Conservation (phyloP, 1,284 basidiomycete genomes). For the Ustilago loliicola region DNA sequence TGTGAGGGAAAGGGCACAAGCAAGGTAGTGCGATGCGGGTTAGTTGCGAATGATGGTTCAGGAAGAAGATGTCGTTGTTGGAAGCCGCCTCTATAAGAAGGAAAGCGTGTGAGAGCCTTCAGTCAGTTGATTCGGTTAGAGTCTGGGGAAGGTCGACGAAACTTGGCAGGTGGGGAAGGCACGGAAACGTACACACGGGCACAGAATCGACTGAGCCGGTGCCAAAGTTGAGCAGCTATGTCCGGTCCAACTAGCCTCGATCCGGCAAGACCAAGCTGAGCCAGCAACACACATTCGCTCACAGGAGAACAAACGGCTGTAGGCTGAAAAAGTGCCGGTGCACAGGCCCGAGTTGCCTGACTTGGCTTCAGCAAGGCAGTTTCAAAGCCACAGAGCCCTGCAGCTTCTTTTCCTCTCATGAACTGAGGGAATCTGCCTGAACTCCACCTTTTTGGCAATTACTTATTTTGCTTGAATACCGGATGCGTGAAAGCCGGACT, state of each 20-base stretch:
- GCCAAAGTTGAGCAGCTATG: not conserved
- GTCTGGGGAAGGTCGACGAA: not conserved
- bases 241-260: conserved; percentile 2
- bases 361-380: not conserved
- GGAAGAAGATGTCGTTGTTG: not conserved
- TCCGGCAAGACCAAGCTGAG: conserved; percentile 5
- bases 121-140: not conserved
- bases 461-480: not conserved
- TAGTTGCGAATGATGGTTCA: conserved; percentile 1
- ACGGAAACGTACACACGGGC: not conserved
- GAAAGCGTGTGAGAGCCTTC: not conserved
- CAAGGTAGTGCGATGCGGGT: not conserved
- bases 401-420: not conserved
- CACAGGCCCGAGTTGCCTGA: not conserved
- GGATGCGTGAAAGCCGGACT: conserved; percentile 11
- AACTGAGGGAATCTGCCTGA: not conserved
- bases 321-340: conserved; percentile 4
- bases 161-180: no score
- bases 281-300: not conserved
- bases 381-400: conserved; percentile 2
- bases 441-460: conserved; percentile 1
- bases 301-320: not conserved
- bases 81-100: conserved; percentile 5
- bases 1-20: not conserved
- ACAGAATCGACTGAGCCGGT: not conserved